Percentiles rank a stretch among this genome's conserved stretches.
Conservation (phyloP, 179 eudicot genomes). For the Nepenthes alata region DNA sequence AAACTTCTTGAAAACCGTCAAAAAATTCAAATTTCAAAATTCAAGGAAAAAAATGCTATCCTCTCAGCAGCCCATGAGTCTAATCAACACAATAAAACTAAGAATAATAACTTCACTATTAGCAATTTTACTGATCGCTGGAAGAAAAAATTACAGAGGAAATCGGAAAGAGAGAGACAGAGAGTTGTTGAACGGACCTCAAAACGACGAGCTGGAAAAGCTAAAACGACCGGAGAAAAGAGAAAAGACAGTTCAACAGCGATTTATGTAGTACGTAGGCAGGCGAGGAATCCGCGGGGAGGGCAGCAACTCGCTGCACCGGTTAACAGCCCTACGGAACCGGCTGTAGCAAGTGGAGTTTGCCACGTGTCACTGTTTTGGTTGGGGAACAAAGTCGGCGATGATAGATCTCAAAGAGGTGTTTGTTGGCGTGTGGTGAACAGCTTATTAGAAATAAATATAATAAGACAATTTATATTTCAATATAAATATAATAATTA, state of each 20-base stretch:
- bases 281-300: slow-evolving; percentile 15
- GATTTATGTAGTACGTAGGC: slow-evolving; percentile 22
- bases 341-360: slow-evolving; percentile 23
- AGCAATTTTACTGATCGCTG: slow-evolving; percentile 9
- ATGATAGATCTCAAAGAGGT: not conserved
- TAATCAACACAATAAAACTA: not conserved
- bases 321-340: slow-evolving; percentile 17
- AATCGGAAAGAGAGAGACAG: not conserved
- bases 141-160: not conserved
- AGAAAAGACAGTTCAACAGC: slow-evolving; percentile 10
- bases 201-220: slow-evolving; percentile 15
- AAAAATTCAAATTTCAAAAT: not conserved
- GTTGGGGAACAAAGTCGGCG: not conserved
- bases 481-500: no score
- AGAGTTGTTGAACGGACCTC: slow-evolving; percentile 15
- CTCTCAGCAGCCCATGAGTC: not conserved
- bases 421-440: no score
- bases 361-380: not conserved
- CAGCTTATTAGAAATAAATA: no score
- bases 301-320: slow-evolving; percentile 23
- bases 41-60: not conserved
- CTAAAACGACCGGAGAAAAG: slow-evolving; percentile 13
- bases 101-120: not conserved
- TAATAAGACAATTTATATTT: no score
- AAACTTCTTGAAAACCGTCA: not conserved